phyloP scores from a whole-genome alignment of 345 rosid genomes.

The Ceriops decandra region DNA sequence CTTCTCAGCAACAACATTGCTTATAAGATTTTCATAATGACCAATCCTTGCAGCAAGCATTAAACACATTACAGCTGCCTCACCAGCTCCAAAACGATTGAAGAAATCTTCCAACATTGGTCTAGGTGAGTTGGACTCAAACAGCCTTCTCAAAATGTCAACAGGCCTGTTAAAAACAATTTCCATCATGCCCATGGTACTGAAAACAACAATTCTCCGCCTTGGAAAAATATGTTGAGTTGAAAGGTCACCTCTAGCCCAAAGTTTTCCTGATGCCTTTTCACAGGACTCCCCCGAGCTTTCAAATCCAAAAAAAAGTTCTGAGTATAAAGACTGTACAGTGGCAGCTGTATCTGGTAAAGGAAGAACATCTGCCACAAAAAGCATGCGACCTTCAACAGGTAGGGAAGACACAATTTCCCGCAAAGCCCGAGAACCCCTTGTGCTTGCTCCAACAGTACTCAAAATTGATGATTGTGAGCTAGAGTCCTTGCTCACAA shows the following conservation, averaged over 20 bases:
- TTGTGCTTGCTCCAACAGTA: slow-evolving; percentile 56
- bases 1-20: slow-evolving; percentile 71
- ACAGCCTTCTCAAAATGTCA: slow-evolving; percentile 81
- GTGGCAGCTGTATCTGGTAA: slow-evolving; percentile 73
- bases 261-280: slow-evolving; percentile 75
- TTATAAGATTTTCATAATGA: slow-evolving; percentile 69
- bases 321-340: slow-evolving; percentile 76
- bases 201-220: slow-evolving; percentile 76
- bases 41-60: slow-evolving; percentile 88
- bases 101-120: slow-evolving; percentile 85
- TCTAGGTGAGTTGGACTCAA: slow-evolving; percentile 81
- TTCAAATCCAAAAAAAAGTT: slow-evolving; percentile 69
- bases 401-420: slow-evolving; percentile 87
- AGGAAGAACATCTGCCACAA: slow-evolving; percentile 87
- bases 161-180: slow-evolving; percentile 93
- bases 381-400: slow-evolving; percentile 96
- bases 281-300: slow-evolving; percentile 68
- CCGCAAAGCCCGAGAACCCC: slow-evolving; percentile 76
- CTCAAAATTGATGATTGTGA: slow-evolving; percentile 62
- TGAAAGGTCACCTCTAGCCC: slow-evolving; percentile 95
- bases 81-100: slow-evolving; percentile 91
- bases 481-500: slow-evolving; percentile 78
- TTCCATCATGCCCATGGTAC: slow-evolving; percentile 98
- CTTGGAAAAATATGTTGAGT: slow-evolving; percentile 90
- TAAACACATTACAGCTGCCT: slow-evolving; percentile 99